Base-by-base conservation (phyloP, 2,329 filamentous ascomycete genomes). In the Xylariales sp. region DNA sequence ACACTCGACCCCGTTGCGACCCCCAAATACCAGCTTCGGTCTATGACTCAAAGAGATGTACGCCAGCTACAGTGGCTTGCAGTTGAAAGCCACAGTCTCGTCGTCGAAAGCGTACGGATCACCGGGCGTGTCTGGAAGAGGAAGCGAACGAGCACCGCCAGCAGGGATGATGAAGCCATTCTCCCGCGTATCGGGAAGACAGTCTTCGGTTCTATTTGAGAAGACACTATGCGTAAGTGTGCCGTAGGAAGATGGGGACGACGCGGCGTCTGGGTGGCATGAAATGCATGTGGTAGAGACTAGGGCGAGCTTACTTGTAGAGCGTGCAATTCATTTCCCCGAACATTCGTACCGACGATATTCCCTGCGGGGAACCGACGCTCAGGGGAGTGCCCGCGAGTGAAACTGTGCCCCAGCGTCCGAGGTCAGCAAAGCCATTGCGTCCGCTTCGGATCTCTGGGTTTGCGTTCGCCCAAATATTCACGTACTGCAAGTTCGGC, bases 251-350 rank as follows among this genome's bases (percentile, higher is more conserved):
- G n/a, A n/a, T n/a, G n/a, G n/a, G n/a, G n/a, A n/a, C n/a, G n/a
- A n/a, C n/a, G n/a, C n/a, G n/a, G n/a, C n/a, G n/a, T n/a, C n/a
- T n/a, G n/a, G n/a, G n/a, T n/a, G n/a, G n/a, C n/a, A n/a, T n/a
- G n/a, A n/a, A n/a, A n/a, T n/a, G n/a, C n/a, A n/a, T n/a, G n/a
- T n/a, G n/a, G n/a, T n/a, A n/a, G n/a, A n/a, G n/a, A 12, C 18
- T 10, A 20, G 20, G n/a, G 3, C 11, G 16, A n/a, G 38, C 43
- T 11, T 29, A 45, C 43, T 38, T 45, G 33, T 45, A 45, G 10
- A 45, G 38, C 10, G 43, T 45, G 19, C 43, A 45, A 15, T 44
- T 44, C 42, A 44, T 19, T 3, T 3, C 16, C 16, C 21, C 28
- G 25, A 37, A 44, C 14, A 40, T 32, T 21, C 32, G 19, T 9